Percentiles rank a stretch among this genome's conserved stretches.
Evolutionary conservation across 2,329 filamentous ascomycete genomes (phyloP).

Genomic region (Ceratocystis colombiana): DNA sequence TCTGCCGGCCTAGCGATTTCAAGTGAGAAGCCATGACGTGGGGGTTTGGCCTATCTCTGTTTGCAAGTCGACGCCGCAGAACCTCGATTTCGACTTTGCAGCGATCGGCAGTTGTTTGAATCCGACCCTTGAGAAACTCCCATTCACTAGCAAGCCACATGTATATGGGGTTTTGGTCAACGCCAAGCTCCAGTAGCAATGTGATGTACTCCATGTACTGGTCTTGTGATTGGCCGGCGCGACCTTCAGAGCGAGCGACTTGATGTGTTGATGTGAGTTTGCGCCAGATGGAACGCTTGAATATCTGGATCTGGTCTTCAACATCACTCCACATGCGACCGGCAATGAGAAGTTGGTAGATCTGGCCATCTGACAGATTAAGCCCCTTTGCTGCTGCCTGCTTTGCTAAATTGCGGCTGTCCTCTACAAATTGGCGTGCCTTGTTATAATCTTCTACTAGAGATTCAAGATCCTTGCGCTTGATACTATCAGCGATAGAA

Average conservation of each 20-base stretch:
- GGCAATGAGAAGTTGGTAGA: slow-evolving; percentile 78
- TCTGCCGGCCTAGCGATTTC: slow-evolving; percentile 59
- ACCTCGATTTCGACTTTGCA: slow-evolving; percentile 88
- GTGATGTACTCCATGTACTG: slow-evolving; percentile 84
- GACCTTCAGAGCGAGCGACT: slow-evolving; percentile 41
- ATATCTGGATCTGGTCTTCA: slow-evolving; percentile 70
- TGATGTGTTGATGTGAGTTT: slow-evolving; percentile 60
- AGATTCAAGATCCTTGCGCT: slow-evolving; percentile 79
- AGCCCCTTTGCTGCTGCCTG: slow-evolving; percentile 37
- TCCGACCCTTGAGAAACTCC: slow-evolving; percentile 79
- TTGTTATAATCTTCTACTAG: slow-evolving; percentile 77
- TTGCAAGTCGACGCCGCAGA: slow-evolving; percentile 67
- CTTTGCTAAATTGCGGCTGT: slow-evolving; percentile 60
- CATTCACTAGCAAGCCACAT: slow-evolving; percentile 86
- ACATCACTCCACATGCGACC: slow-evolving; percentile 94
- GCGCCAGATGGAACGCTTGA: slow-evolving; percentile 86
- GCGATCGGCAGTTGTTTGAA: slow-evolving; percentile 70
- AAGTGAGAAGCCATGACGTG: slow-evolving; percentile 65
- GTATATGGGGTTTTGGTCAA: slow-evolving; percentile 94
- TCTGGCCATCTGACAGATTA: slow-evolving; percentile 62
- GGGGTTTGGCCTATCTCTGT: slow-evolving; percentile 58
- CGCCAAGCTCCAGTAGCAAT: slow-evolving; percentile 81
- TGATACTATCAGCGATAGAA: slow-evolving; percentile 71
- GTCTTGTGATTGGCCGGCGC: slow-evolving; percentile 54
- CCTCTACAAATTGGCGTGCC: slow-evolving; percentile 71